These are phyloP conservation scores for Agrostemma githago DNA, from an alignment of 148 eudicot genomes.

Conservation along the genomic window DNA sequence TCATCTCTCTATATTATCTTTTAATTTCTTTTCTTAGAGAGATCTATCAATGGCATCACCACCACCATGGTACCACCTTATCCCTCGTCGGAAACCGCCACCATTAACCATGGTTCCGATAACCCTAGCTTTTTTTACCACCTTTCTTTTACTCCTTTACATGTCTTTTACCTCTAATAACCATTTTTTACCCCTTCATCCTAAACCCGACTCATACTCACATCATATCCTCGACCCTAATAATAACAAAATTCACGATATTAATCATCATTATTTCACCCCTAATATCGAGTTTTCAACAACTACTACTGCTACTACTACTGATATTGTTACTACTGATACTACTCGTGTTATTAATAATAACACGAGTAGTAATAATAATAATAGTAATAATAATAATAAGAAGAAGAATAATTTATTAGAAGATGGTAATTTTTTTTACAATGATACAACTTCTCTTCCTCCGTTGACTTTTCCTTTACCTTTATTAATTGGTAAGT, in stretches of 20 bases:
- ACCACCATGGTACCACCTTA: slow-evolving; percentile 15
- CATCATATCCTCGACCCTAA: neutral
- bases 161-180: slow-evolving; percentile 19
- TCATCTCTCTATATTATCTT: neutral
- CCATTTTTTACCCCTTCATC: slow-evolving; percentile 4
- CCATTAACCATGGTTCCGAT: slow-evolving; percentile 17
- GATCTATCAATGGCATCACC: slow-evolving; percentile 6
- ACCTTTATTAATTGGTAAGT: slow-evolving; percentile 5
- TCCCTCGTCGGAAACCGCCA: slow-evolving; percentile 10
- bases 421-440: neutral
- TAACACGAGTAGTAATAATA: neutral
- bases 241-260: neutral
- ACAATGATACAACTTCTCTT: slow-evolving; percentile 7
- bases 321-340: neutral
- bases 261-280: neutral
- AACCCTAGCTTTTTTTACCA: slow-evolving; percentile 12
- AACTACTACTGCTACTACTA: neutral
- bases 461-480: slow-evolving; percentile 4
- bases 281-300: neutral
- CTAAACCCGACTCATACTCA: neutral
- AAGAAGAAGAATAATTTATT: no score
- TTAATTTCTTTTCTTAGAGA: no score
- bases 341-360: no score
- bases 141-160: slow-evolving; percentile 20
- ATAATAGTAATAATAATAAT: neutral